Conservation (phyloP, 805 yeast species). For the Torulaspora franciscae region DNA sequence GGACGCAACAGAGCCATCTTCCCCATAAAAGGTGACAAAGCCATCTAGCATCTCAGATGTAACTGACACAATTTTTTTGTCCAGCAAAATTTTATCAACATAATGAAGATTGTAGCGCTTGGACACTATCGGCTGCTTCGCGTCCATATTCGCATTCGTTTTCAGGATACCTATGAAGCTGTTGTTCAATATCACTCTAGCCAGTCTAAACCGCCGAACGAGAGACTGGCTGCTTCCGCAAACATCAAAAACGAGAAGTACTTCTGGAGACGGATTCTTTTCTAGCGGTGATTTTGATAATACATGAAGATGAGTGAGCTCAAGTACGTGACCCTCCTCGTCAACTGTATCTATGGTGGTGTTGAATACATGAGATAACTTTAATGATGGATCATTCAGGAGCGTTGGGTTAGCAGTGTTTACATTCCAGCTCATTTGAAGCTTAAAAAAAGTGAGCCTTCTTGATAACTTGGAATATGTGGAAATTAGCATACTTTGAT, state of each 20-base stretch:
- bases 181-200: slow-evolving; percentile 19
- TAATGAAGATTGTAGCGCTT: slow-evolving; percentile 18
- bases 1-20: slow-evolving; percentile 24
- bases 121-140: slow-evolving; percentile 16
- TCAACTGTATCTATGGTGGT: slow-evolving; percentile 23
- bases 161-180: slow-evolving; percentile 18
- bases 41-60: slow-evolving; percentile 30
- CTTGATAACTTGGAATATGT: slow-evolving; percentile 27
- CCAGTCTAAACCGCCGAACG: slow-evolving; percentile 26
- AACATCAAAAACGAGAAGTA: slow-evolving; percentile 26
- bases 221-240: slow-evolving; percentile 24
- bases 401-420: slow-evolving; percentile 22
- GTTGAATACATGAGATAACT: slow-evolving; percentile 26
- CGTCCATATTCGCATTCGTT: slow-evolving; percentile 3
- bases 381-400: slow-evolving; percentile 32
- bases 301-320: slow-evolving; percentile 24
- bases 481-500: slow-evolving; percentile 30
- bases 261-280: slow-evolving; percentile 28
- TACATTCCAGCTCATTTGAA: slow-evolving; percentile 33
- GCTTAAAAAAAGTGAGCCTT: slow-evolving; percentile 29
- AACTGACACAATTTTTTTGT: slow-evolving; percentile 19
- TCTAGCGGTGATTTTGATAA: slow-evolving; percentile 29
- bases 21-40: slow-evolving; percentile 25
- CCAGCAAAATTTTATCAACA: slow-evolving; percentile 15
- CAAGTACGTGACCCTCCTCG: slow-evolving; percentile 22